A percentile compares a stretch with the other conserved stretches of the same genome.
Evolutionary conservation across 2,329 filamentous ascomycete species (phyloP).

Genomic region (Geosmithia morbida): DNA sequence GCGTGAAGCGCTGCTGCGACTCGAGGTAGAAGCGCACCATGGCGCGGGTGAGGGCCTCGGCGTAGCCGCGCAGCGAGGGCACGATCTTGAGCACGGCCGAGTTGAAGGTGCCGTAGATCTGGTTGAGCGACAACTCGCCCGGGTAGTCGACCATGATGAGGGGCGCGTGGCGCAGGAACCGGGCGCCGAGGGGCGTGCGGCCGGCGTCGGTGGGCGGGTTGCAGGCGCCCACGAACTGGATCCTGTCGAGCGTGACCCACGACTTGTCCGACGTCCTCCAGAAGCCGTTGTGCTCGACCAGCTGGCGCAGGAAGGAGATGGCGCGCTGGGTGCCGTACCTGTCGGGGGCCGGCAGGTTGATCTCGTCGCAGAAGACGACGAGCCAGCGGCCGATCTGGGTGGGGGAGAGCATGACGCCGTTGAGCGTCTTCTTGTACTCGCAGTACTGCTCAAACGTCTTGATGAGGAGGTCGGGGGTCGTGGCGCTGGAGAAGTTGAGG

Average conservation of each 20-base stretch:
- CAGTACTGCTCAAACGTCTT: slow-evolving; percentile 99
- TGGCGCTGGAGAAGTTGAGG: slow-evolving; percentile 98
- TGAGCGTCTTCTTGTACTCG: slow-evolving; percentile 97
- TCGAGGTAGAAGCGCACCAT: slow-evolving; percentile 97
- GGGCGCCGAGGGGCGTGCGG: slow-evolving; percentile 80
- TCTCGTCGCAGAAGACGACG: slow-evolving; percentile 98
- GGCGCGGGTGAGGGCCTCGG: slow-evolving; percentile 83
- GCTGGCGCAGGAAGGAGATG: slow-evolving; percentile 91
- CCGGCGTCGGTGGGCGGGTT: slow-evolving; percentile 97
- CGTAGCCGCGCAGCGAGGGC: slow-evolving; percentile 84
- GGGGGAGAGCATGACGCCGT: slow-evolving; percentile 87
- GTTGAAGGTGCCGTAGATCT: slow-evolving; percentile 99
- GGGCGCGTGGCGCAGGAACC: slow-evolving; percentile 94
- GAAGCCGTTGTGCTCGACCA: slow-evolving; percentile 98
- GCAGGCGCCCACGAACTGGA: slow-evolving; percentile 97
- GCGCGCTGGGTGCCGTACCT: slow-evolving; percentile 95
- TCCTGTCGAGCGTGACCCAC: slow-evolving; percentile 94
- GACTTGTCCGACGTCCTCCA: slow-evolving; percentile 96
- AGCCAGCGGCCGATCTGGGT: slow-evolving; percentile 96
- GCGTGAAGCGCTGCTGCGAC: slow-evolving; percentile 87
- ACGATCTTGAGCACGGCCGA: slow-evolving; percentile 93
- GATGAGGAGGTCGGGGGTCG: slow-evolving; percentile 91
- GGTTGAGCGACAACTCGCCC: slow-evolving; percentile 81
- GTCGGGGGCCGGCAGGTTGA: slow-evolving; percentile 95
- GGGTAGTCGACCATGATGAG: slow-evolving; percentile 99